Conservation (phyloP, 768 basidiomycete species). For the Thelephora ganbajun region DNA sequence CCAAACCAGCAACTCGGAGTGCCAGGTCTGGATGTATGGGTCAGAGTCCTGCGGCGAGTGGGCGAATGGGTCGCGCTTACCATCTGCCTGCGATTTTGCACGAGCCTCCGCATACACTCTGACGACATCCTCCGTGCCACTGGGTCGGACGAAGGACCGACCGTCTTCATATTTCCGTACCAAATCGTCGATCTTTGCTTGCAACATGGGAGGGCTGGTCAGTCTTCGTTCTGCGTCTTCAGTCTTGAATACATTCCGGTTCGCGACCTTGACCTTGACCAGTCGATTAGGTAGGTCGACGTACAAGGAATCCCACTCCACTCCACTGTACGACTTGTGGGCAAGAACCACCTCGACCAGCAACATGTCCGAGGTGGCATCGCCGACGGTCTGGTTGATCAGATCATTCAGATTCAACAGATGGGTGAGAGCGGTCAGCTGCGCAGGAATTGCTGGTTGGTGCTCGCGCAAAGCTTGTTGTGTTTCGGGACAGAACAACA, state of each 20-base stretch:
- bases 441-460: slow-evolving; percentile 70
- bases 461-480: slow-evolving; percentile 44
- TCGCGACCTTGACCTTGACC: slow-evolving; percentile 80
- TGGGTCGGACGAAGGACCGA: slow-evolving; percentile 87
- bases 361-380: slow-evolving; percentile 91
- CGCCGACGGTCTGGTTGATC: slow-evolving; percentile 97
- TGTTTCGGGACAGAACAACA: slow-evolving; percentile 77
- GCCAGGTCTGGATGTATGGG: slow-evolving; percentile 49
- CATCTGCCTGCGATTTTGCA: slow-evolving; percentile 61
- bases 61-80: slow-evolving; percentile 29
- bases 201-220: slow-evolving; percentile 66
- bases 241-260: slow-evolving; percentile 77
- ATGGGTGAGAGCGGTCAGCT: slow-evolving; percentile 66
- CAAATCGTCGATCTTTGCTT: slow-evolving; percentile 69
- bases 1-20: slow-evolving; percentile 70
- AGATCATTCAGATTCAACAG: slow-evolving; percentile 66
- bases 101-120: slow-evolving; percentile 93
- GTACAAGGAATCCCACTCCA: slow-evolving; percentile 90
- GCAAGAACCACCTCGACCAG: slow-evolving; percentile 88
- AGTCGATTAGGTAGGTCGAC: slow-evolving; percentile 88
- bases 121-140: slow-evolving; percentile 97
- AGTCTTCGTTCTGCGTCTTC: slow-evolving; percentile 88
- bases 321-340: slow-evolving; percentile 70
- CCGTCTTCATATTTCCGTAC: slow-evolving; percentile 70
- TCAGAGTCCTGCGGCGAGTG: slow-evolving; percentile 2